phyloP scores from a whole-genome alignment of 129 eudicot genomes.

The Logfia minima region DNA sequence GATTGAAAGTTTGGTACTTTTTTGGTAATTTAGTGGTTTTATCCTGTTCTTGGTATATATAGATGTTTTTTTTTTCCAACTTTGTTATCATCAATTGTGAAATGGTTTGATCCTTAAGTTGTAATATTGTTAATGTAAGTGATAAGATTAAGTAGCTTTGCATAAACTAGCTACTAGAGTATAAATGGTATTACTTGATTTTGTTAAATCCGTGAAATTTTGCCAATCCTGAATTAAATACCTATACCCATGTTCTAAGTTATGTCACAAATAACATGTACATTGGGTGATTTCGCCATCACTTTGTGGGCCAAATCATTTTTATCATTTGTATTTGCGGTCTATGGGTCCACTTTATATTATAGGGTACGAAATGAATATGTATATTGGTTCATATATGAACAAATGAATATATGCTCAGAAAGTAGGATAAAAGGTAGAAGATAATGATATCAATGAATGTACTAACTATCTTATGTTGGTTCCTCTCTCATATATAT shows the following conservation, averaged over 20 bases:
- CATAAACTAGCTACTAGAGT: slow-evolving; percentile 8
- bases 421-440: not conserved
- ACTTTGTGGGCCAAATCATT: not conserved
- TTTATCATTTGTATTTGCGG: not conserved
- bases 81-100: slow-evolving; percentile 12
- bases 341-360: not conserved
- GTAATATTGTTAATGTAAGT: not conserved
- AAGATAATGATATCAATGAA: not conserved
- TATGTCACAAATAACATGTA: not conserved
- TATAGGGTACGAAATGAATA: not conserved
- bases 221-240: not conserved
- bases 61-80: not conserved
- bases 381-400: slow-evolving; percentile 9
- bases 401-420: slow-evolving; percentile 11
- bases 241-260: not conserved
- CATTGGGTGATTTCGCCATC: not conserved
- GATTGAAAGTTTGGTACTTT: not conserved
- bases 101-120: slow-evolving; percentile 13
- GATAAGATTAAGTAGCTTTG: not conserved
- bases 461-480: not conserved
- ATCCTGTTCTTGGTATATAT: not conserved
- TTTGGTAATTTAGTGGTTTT: slow-evolving; percentile 4
- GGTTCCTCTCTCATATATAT: not conserved
- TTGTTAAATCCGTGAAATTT: slow-evolving; percentile 14
- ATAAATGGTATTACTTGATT: not conserved